phyloP scores from a whole-genome alignment of 1,284 basidiomycete genomes.

The Veloboletus limbatus region DNA sequence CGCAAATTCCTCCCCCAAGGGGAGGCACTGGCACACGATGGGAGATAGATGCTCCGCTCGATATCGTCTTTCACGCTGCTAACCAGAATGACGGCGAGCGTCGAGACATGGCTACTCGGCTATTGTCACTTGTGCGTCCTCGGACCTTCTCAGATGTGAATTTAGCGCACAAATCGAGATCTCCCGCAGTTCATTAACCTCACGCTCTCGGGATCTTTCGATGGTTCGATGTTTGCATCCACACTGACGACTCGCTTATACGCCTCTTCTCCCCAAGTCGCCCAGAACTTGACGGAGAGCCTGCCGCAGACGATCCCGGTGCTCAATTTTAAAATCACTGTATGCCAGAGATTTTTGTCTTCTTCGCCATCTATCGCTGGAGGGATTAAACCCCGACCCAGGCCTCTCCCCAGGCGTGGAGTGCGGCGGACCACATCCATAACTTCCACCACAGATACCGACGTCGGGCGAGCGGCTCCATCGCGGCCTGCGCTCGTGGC shows the following conservation, averaged over 20 bases:
- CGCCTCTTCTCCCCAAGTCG: slow-evolving; percentile 34
- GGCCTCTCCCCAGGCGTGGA: slow-evolving; percentile 36
- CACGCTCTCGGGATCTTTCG: slow-evolving; percentile 45
- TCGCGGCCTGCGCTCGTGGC: slow-evolving; percentile 14
- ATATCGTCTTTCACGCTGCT: slow-evolving; percentile 53
- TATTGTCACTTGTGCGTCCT: slow-evolving; percentile 49
- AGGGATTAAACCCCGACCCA: slow-evolving; percentile 25
- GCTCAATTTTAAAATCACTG: slow-evolving; percentile 47
- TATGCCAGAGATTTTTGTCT: slow-evolving; percentile 46
- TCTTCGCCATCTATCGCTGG: slow-evolving; percentile 19
- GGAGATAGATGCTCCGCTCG: slow-evolving; percentile 55
- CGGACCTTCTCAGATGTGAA: background rate
- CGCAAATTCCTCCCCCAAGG: slow-evolving; percentile 64
- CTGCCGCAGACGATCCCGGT: slow-evolving; percentile 40
- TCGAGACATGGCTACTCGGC: slow-evolving; percentile 45
- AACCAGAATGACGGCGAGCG: slow-evolving; percentile 41
- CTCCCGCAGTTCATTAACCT: slow-evolving; percentile 53
- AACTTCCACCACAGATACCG: slow-evolving; percentile 10
- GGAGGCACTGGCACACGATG: slow-evolving; percentile 47
- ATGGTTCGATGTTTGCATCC: slow-evolving; percentile 48
- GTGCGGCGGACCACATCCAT: slow-evolving; percentile 8
- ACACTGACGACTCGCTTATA: slow-evolving; percentile 46
- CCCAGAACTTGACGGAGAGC: slow-evolving; percentile 41
- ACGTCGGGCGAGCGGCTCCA: slow-evolving; percentile 15
- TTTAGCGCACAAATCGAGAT: background rate